Base-by-base conservation (phyloP, 108 stramenopile species). In the Bacterosira constricta region DNA sequence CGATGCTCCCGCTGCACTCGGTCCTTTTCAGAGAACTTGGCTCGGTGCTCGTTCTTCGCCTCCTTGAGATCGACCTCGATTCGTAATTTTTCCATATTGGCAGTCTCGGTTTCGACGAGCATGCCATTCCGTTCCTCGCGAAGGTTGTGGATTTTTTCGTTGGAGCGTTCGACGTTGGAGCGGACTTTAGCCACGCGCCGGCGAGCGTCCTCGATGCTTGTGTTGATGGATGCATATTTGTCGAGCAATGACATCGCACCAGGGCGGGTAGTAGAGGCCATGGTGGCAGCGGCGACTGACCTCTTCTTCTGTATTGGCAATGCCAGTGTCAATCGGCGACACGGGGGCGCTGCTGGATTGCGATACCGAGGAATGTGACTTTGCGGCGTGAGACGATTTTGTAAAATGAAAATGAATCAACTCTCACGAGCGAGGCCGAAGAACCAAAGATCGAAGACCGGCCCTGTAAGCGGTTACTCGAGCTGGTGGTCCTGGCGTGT, bases 211-310 rank as follows among this genome's bases (percentile, higher is more conserved):
- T 80, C 79, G 55, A 80, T 80, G 68, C 66, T 64, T 7, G 69
- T 27, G 49, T 80, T 80, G 54, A 80, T 80, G 41, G 66, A 38
- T 11, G 79, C 67, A 54, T 80, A 80, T 58, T 80, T 80, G 61
- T 80, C 79, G 34, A 80, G 59, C 31, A 80, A 60, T 61, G 79
- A 80, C 79, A 80, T 73, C 38, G 79, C 71, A 11, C 79, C 79
- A 1, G 71, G 66, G 27, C 55, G 64, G n/a, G 62, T 6, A 3
- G 59, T 42, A 15, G 69, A 17, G 25, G 53, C 30, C 39, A 32
- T 20, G 41, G 53, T 58, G 4, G 21, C 30, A 39, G 56, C 26
- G 12, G 34, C 36, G 29, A n/a, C n/a, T n/a, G n/a, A n/a, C n/a
- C n/a, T n/a, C n/a, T n/a, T n/a, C n/a, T n/a, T n/a, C n/a, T n/a